These are phyloP conservation scores for Thraustochytrium sp. DNA, from an alignment of 352 stramenopile genomes.

Conservation along the genomic window DNA sequence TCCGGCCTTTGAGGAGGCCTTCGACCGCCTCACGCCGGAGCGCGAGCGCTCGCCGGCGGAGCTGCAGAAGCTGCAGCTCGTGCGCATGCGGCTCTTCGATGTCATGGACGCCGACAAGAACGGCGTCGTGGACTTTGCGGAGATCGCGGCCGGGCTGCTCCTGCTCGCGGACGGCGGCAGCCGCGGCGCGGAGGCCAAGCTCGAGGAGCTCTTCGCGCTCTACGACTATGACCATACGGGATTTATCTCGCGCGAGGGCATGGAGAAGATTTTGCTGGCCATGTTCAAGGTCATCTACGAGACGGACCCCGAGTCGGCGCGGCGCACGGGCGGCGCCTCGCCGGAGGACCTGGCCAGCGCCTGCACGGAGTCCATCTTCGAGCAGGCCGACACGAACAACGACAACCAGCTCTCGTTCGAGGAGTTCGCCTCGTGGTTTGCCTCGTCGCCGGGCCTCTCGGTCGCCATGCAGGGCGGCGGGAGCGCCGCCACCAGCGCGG, in stretches of 20 bases:
- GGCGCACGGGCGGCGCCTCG: neutral
- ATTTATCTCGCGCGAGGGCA: neutral
- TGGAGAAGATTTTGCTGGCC: conserved; percentile 7
- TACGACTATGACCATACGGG: conserved; percentile 30
- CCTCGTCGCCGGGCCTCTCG: neutral
- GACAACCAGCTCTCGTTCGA: conserved; percentile 31
- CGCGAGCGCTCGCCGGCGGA: neutral
- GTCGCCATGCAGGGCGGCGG: too few species aligned
- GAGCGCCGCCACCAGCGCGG: too few species aligned
- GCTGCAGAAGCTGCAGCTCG: neutral
- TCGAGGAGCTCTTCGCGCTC: conserved; percentile 22
- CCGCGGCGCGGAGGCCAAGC: neutral
- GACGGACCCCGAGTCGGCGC: neutral
- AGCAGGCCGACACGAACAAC: neutral
- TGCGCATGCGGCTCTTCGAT: conserved; percentile 4
- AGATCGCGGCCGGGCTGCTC: neutral
- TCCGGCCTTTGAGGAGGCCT: neutral
- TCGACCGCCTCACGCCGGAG: neutral
- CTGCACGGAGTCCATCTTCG: conserved; percentile 15
- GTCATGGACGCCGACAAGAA: conserved; percentile 21
- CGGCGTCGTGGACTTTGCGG: conserved; percentile 28
- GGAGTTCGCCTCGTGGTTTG: neutral
- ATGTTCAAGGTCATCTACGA: conserved; percentile 36
- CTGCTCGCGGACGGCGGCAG: neutral
- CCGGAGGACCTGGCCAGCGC: neutral